Percentiles rank a stretch among this genome's conserved stretches.
Evolutionary conservation across 2,329 filamentous ascomycete genomes (phyloP).

Genomic region (Cercospora beticola): DNA sequence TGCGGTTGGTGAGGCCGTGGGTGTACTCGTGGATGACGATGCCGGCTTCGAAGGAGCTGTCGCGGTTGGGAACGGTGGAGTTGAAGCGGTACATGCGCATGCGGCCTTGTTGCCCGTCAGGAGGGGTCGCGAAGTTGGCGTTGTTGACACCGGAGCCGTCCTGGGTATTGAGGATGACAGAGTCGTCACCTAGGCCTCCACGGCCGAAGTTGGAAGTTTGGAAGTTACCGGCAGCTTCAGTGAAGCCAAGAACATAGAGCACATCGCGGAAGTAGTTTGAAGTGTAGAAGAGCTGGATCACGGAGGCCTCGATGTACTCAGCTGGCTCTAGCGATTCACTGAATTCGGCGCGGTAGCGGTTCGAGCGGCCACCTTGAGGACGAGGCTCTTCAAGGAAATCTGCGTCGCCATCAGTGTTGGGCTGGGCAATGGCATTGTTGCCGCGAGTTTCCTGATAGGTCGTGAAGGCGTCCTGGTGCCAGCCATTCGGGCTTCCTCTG

Average conservation of each 20-base stretch:
- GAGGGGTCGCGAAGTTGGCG: conserved; percentile 57
- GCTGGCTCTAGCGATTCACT: conserved; percentile 17
- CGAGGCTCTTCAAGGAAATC: conserved; percentile 54
- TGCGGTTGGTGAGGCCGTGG: conserved; percentile 54
- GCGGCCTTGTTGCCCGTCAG: conserved; percentile 52
- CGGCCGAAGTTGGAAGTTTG: conserved; percentile 57
- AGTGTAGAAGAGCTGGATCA: conserved; percentile 62
- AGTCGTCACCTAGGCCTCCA: conserved; percentile 54
- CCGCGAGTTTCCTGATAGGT: conserved; percentile 57
- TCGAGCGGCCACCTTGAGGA: conserved; percentile 44
- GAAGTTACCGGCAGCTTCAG: conserved; percentile 60
- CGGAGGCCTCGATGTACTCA: conserved; percentile 55
- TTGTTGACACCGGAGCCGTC: conserved; percentile 58
- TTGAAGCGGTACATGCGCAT: conserved; percentile 64
- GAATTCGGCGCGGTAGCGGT: conserved; percentile 41
- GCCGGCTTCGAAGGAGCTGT: conserved; percentile 59
- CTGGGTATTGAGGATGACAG: conserved; percentile 58
- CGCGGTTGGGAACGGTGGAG: conserved; percentile 49
- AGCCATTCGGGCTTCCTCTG: conserved; percentile 53
- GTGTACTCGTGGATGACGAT: conserved; percentile 62
- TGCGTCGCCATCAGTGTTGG: conserved; percentile 49
- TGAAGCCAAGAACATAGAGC: conserved; percentile 58
- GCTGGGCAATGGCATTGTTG: conserved; percentile 60
- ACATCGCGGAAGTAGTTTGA: conserved; percentile 61
- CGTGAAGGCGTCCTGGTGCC: conserved; percentile 51